Base-by-base conservation (phyloP, 148 eudicot species). In the Bassia scoparia region DNA sequence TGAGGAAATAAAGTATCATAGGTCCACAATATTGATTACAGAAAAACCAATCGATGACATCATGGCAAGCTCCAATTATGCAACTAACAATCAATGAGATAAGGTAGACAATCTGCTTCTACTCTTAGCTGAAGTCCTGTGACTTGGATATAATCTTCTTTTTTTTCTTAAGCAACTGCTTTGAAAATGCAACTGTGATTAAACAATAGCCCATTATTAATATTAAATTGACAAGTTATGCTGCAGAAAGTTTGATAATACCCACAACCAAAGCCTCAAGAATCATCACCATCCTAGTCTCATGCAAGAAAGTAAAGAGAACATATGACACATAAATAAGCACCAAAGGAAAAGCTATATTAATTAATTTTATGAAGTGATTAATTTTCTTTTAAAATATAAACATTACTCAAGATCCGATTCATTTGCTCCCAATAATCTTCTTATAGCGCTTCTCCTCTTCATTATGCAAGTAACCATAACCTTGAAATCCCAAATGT, bases 361-460 rank as follows among this genome's bases (percentile, higher is more conserved):
- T 24, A 44, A 43, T 35, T 5, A 5, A 17, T 5, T 3, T 70
- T 24, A 71, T 27, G 38, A 13, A 21, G 24, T 29, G 7, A 55
- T 27, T 7, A 63, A 55, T 50, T 41, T 75, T n/a, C 41, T 26
- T 60, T 64, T 41, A 11, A 73, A 37, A 38, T 26, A 76, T 68
- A 55, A 53, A 72, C 5, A 73, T 76, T 52, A 92, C 97, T 88
- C 82, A 56, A 89, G 73, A 76, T 88, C 69, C 81, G 72, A 78
- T 92, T 92, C 87, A 89, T 76, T 59, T 80, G 76, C 84, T 89
- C 91, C 97, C 97, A 11, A 87, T 83, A 67, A 79, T 79, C 83
- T 80, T 87, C 80, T 89, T 88, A 29, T 52, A 78, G 20, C 55
- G 79, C 81, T 81, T 77, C 85, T 92, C 96, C 74, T 89, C 87